Base-by-base conservation (phyloP, 371 early-diverging fungal species). In the Zychaea mexicana region DNA sequence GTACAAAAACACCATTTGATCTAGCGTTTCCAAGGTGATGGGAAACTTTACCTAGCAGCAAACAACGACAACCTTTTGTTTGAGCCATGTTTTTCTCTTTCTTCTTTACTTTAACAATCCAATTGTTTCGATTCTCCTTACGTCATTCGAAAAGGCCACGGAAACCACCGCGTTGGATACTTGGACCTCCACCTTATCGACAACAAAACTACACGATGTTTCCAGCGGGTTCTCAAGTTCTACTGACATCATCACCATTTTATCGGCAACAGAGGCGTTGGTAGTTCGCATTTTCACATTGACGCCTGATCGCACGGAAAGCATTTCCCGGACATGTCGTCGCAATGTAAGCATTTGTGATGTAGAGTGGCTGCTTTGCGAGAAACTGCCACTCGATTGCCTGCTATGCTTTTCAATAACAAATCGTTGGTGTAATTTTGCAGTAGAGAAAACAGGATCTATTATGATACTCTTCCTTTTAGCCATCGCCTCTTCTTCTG, bases 191-290 rank as follows among this genome's bases (percentile, higher is more conserved):
- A 88, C 70, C 10, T 76, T 70, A 10, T 83, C 78, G 24, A 84
- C 75, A 17, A 74, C 62, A 64, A 88, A 88, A 30, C 78, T 77
- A 61, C 83, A 84, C 1, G 82, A 83, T 19, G 81, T 78, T 27
- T 83, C 85, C 2, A 77, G 70, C 38, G 86, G 85, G 63, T 88
- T 88, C 60, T 88, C 89, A 12, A 88, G 69, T 52, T 88, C 89
- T 0, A 88, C 83, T 0, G 89, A 88, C 89, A 88, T 88, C 85
- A 87, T 88, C 52, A 88, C 72, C 59, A 82, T 83, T 52, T 87
- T 86, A 33, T 88, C 89, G 9, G 82, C 76, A 3, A 86, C 82
- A 7, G 87, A 86, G 0, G 85, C 86, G 19, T 86, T 84, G 19
- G 89, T 88, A 3, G 89, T 87, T 8, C 87, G 65, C 85, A 88